These are phyloP conservation scores for Russula ochroleuca DNA, from an alignment of 768 basidiomycete genomes.

Conservation along the genomic window DNA sequence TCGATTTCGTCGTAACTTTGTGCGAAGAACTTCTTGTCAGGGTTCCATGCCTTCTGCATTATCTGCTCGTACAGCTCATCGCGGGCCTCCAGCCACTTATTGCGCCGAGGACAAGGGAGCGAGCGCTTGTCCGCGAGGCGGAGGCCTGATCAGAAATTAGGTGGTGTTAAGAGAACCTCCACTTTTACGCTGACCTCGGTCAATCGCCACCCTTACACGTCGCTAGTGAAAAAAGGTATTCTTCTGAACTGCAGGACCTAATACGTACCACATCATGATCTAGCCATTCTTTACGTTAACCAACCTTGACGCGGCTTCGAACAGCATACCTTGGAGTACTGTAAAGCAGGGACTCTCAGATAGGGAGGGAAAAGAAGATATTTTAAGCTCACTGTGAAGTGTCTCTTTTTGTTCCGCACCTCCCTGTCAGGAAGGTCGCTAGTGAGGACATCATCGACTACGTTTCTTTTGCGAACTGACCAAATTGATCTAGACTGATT, in stretches of 20 bases:
- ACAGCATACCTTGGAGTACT: slow-evolving; percentile 73
- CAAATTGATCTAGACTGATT: slow-evolving; percentile 69
- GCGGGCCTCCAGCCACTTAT: slow-evolving; percentile 67
- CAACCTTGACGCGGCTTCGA: not conserved
- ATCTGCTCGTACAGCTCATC: slow-evolving; percentile 91
- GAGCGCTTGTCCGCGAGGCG: slow-evolving; percentile 94
- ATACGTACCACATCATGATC: slow-evolving; percentile 83
- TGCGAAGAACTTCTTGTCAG: slow-evolving; percentile 61
- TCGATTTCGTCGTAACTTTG: slow-evolving; percentile 88
- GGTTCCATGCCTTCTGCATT: slow-evolving; percentile 84
- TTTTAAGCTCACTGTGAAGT: slow-evolving; percentile 65
- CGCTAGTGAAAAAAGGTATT: slow-evolving; percentile 2
- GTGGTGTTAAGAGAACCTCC: not conserved
- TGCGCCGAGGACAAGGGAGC: slow-evolving; percentile 73
- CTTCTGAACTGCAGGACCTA: not conserved
- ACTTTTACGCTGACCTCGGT: slow-evolving; percentile 56
- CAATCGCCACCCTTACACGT: slow-evolving; percentile 78
- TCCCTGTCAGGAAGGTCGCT: slow-evolving; percentile 54
- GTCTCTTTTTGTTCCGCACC: slow-evolving; percentile 77
- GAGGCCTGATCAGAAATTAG: slow-evolving; percentile 44
- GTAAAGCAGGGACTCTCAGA: slow-evolving; percentile 1
- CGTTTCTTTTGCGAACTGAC: slow-evolving; percentile 42
- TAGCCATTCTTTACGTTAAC: slow-evolving; percentile 32
- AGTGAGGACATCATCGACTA: slow-evolving; percentile 23
- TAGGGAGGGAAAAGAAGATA: not conserved